These are phyloP conservation scores for Pythium pyrilobum DNA, from an alignment of 352 stramenopile species.

Conservation along the genomic window DNA sequence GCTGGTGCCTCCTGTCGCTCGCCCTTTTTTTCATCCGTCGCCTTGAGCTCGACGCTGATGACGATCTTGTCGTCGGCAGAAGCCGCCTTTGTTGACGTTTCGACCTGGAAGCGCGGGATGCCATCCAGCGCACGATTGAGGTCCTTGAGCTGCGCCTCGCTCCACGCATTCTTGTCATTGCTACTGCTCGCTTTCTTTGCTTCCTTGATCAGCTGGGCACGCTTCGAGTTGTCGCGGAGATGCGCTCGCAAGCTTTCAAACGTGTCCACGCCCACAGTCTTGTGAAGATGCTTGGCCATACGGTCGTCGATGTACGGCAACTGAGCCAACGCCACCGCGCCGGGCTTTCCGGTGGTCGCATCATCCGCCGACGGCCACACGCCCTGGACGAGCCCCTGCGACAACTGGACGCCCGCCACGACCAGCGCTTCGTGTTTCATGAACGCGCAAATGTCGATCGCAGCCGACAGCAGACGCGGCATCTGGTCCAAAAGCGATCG, in stretches of 20 bases:
- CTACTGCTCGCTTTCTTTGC: slow-evolving; percentile 6
- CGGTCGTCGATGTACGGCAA: slow-evolving; percentile 35
- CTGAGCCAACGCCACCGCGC: slow-evolving; percentile 29
- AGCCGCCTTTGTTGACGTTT: neutral
- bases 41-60: slow-evolving; percentile 34
- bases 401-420: slow-evolving; percentile 47
- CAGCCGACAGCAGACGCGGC: slow-evolving; percentile 91
- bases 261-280: neutral
- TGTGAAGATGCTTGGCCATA: slow-evolving; percentile 30
- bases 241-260: slow-evolving; percentile 2
- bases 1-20: slow-evolving; percentile 21
- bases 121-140: slow-evolving; percentile 35
- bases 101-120: slow-evolving; percentile 37
- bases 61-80: neutral
- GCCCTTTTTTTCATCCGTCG: neutral
- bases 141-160: slow-evolving; percentile 28
- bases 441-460: slow-evolving; percentile 84
- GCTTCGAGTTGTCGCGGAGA: slow-evolving; percentile 10
- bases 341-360: neutral
- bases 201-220: slow-evolving; percentile 1
- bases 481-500: slow-evolving; percentile 95
- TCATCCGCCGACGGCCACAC: slow-evolving; percentile 28
- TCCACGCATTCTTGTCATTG: slow-evolving; percentile 13
- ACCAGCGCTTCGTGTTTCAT: slow-evolving; percentile 48
- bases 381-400: slow-evolving; percentile 48